Base-by-base conservation (phyloP, 495 filamentous ascomycete genomes). In the Parmelia sp. region DNA sequence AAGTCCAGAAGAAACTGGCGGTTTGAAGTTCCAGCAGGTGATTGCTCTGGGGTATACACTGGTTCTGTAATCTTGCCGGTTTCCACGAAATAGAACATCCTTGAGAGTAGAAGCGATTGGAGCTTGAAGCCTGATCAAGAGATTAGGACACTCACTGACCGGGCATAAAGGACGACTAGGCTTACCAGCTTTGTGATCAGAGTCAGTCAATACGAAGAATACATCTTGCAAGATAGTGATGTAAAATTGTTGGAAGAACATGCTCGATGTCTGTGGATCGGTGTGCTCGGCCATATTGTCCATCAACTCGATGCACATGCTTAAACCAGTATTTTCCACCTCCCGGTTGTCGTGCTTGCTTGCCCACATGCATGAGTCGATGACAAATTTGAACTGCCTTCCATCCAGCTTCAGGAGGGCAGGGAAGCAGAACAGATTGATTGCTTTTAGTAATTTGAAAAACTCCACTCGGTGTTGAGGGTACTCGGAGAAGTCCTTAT, bases 401-500 rank as follows among this genome's bases (percentile, higher is more conserved):
- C 86, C 90, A 74, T 99, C 94, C 6, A 99, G 86, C 73, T 92
- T 93, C 59, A 99, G 82, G 11, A 99, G 82, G 11, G 94, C 90
- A 36, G 88, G 90, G 85, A 99, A 99, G 75, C 95, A 97, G 74
- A 92, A 88, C 8, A 96, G 77, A 71, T 99, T 99, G 77, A 99
- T 96, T 17, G 92, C 90, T 70, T 96, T 84, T 21, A 99, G 83
- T 36, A 97, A 80, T 74, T 94, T 95, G 83, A 97, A 99, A 74
- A 99, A 99, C 74, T 96, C 92, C 5, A 99, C 94, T 47, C 94
- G 88, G 71, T 97, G 94, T 72, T 99, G 94, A 0, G 94, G 94
- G 74, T 95, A 99, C 73, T 99, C 94, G 56, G 96, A 95, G 78
- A 97, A 99, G 72, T 99, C 93, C 76, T 97, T 99, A 83, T 97